A percentile compares a stretch with the other conserved stretches of the same genome.
Evolutionary conservation across 2,329 filamentous ascomycete genomes (phyloP).

Genomic region (Fusarium lyarnte): DNA sequence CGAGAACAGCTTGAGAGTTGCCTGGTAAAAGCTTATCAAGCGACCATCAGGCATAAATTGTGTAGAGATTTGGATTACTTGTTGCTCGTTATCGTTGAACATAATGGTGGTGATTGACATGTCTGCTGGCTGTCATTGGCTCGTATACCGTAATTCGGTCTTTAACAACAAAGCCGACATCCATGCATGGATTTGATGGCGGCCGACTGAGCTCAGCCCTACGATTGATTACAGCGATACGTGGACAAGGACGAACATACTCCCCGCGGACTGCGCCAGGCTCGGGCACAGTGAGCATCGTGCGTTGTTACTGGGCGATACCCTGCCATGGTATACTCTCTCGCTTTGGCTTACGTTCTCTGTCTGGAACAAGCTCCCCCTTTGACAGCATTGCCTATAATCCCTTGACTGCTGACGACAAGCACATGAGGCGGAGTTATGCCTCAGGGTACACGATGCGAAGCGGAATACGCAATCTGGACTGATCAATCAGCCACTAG

Average conservation of each 20-base stretch:
- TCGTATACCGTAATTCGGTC: conserved; percentile 25
- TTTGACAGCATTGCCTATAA: conserved; percentile 8
- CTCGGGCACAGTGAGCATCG: background rate
- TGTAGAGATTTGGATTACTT: conserved; percentile 19
- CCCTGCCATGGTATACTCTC: background rate
- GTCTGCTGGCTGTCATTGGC: conserved; percentile 17
- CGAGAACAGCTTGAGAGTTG: conserved; percentile 2
- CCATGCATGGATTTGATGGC: background rate
- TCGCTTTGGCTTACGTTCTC: conserved; percentile 17
- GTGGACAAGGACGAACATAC: conserved; percentile 24
- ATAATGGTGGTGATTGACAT: conserved; percentile 18
- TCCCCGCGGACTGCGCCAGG: conserved; percentile 1
- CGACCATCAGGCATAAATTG: background rate
- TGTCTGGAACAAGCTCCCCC: conserved; percentile 1
- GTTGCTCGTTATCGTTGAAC: conserved; percentile 10
- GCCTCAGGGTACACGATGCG: conserved; percentile 6
- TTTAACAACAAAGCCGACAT: conserved; percentile 12
- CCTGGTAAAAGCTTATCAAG: background rate
- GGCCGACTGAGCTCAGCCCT: conserved; percentile 39
- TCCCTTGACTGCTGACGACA: conserved; percentile 15
- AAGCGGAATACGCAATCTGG: conserved; percentile 28
- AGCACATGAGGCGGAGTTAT: conserved; percentile 29
- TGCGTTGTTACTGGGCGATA: conserved; percentile 14
- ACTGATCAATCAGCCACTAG: conserved; percentile 12
- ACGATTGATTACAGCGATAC: conserved; percentile 14